Percentiles rank a stretch among this genome's conserved stretches.
Conservation (phyloP, 2,329 filamentous ascomycete species). For the Ustilaginoidea virens region DNA sequence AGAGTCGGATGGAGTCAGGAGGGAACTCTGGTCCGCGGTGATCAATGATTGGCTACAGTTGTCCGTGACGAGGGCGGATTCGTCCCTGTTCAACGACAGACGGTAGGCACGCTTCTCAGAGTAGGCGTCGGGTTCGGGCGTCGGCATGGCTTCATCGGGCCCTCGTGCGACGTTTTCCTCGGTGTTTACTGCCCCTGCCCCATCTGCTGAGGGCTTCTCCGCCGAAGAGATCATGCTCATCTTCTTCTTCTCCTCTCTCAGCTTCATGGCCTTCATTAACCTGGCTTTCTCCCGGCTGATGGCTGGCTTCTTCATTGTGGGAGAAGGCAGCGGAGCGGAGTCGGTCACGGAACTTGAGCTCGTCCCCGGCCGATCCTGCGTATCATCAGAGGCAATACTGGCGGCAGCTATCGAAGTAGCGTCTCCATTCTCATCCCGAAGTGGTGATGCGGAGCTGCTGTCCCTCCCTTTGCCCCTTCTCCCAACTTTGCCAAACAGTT, state of each 20-base stretch:
- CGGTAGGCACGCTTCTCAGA: conserved; percentile 15
- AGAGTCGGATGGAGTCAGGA: conserved; percentile 37
- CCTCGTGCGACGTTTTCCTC: conserved; percentile 3
- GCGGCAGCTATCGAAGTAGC: conserved; percentile 17
- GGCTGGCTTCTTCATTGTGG: conserved; percentile 28
- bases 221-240: conserved; percentile 3
- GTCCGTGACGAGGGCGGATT: conserved; percentile 41
- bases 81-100: conserved; percentile 28
- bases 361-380: conserved; percentile 20
- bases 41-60: no score
- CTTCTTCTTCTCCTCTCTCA: conserved; percentile 66
- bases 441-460: conserved; percentile 9
- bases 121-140: conserved; percentile 11
- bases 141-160: conserved; percentile 10
- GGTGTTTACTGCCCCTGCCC: conserved; percentile 6
- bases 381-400: conserved; percentile 6
- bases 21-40: conserved; percentile 29
- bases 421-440: conserved; percentile 21
- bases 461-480: conserved; percentile 27
- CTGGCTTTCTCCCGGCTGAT: conserved; percentile 83
- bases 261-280: conserved; percentile 84
- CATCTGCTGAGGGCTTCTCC: conserved; percentile 2
- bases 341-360: conserved; percentile 30
- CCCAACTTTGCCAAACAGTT: conserved; percentile 44
- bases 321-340: conserved; percentile 21